These are phyloP conservation scores for Strobilomyces confusus DNA, from an alignment of 768 basidiomycete genomes.

Conservation along the genomic window DNA sequence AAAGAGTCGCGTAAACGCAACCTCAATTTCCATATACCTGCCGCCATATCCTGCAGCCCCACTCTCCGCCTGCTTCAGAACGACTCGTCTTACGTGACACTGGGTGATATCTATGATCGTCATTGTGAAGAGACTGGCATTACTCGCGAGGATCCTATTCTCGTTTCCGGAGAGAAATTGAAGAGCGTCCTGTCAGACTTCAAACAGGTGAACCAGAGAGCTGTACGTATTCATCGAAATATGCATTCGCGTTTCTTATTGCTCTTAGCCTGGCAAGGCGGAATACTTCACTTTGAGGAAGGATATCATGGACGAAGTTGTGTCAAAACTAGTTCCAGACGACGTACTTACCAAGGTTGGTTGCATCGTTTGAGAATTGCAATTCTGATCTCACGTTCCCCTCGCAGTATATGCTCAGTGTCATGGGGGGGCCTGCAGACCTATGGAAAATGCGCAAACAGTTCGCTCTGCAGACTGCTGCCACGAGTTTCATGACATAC, in stretches of 20 bases:
- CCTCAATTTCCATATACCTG: constrained; percentile 87
- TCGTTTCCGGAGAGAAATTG: constrained; percentile 82
- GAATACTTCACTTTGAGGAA: constrained; percentile 72
- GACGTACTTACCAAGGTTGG: constrained; percentile 77
- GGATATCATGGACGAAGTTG: constrained; percentile 86
- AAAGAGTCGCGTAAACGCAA: constrained; percentile 94
- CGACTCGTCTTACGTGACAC: constrained; percentile 84
- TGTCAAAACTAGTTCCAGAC: constrained; percentile 85
- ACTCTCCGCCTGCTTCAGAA: constrained; percentile 83
- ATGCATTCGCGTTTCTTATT: background rate
- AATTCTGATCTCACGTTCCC: background rate
- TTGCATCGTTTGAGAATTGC: background rate
- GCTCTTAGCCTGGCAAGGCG: constrained; percentile 49
- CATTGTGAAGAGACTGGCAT: constrained; percentile 75
- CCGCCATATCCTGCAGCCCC: constrained; percentile 79
- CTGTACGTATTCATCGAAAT: constrained; percentile 26
- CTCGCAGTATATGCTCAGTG: constrained; percentile 81
- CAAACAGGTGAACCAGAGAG: constrained; percentile 43
- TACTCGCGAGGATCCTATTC: constrained; percentile 81
- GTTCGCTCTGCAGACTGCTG: constrained; percentile 86
- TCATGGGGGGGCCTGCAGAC: constrained; percentile 79
- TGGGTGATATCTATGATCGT: constrained; percentile 93
- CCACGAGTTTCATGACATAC: constrained; percentile 90
- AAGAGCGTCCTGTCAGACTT: constrained; percentile 62
- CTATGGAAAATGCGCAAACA: constrained; percentile 98